Percentiles rank a stretch among this genome's conserved stretches.
Conservation (phyloP, 345 rosid species). For the Boechera retrofracta region DNA sequence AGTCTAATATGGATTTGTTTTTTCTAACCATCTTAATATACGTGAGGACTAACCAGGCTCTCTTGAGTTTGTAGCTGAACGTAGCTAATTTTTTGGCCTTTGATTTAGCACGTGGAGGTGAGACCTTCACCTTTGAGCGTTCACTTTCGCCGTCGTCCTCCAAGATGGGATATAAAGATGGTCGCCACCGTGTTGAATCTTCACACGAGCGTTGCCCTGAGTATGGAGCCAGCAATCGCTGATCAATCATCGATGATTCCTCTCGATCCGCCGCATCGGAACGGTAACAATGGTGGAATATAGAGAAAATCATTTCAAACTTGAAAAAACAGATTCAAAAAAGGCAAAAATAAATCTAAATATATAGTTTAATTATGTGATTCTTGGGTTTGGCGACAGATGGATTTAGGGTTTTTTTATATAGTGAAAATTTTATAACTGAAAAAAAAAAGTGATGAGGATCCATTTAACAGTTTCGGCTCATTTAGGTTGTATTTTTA, state of each 20-base stretch:
- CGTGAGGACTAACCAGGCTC: conserved; percentile 20
- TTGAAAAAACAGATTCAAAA: not conserved
- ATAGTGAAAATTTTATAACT: not conserved
- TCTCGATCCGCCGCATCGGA: not conserved
- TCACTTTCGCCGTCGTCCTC: conserved; percentile 25
- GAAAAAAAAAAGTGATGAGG: not conserved
- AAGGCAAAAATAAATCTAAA: too few relatives aligned
- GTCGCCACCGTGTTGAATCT: conserved; percentile 37
- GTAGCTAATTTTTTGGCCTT: conserved; percentile 9
- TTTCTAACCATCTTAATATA: not conserved
- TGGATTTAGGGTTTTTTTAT: not conserved
- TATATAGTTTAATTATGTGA: not conserved
- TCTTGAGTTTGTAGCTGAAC: conserved; percentile 23
- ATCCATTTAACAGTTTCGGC: conserved; percentile 18
- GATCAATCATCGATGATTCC: conserved; percentile 1
- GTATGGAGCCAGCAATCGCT: not conserved
- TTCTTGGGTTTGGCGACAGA: not conserved
- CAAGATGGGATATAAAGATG: conserved; percentile 38
- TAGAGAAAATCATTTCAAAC: conserved; percentile 18
- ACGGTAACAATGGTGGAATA: conserved; percentile 33
- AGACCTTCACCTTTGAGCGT: not conserved
- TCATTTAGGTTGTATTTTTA: conserved; percentile 6
- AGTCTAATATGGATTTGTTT: not conserved
- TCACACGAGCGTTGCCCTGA: not conserved
- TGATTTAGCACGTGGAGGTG: not conserved